These are phyloP conservation scores for Panicum virgatum DNA, from an alignment of 202 grass and related monocot species.

Conservation along the genomic window DNA sequence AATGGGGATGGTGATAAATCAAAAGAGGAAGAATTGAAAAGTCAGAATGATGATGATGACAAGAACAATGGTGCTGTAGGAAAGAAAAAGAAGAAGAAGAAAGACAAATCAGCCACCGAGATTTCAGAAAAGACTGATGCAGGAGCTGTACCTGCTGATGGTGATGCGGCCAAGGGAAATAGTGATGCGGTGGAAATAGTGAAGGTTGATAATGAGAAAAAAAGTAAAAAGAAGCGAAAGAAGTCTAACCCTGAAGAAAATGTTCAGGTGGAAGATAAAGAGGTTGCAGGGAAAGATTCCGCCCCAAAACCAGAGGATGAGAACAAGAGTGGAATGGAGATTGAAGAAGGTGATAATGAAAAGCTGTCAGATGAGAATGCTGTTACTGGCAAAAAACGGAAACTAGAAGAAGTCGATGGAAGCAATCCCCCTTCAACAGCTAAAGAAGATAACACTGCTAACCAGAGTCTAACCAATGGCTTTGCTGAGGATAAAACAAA, in stretches of 20 bases:
- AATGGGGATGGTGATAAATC: conserved; percentile 38
- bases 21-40: conserved; percentile 17
- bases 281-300: conserved; percentile 35
- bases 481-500: conserved; percentile 40
- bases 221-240: conserved; percentile 64
- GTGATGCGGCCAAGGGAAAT: conserved; percentile 17
- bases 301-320: conserved; percentile 32
- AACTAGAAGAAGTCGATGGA: conserved; percentile 49
- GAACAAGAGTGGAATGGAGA: conserved; percentile 40
- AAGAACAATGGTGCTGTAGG: conserved; percentile 19
- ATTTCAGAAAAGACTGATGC: conserved; percentile 29
- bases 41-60: conserved; percentile 6
- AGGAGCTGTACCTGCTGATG: conserved; percentile 25
- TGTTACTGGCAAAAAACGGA: conserved; percentile 60
- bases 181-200: conserved; percentile 27
- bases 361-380: conserved; percentile 37
- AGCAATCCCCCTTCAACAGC: not conserved
- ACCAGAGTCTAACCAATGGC: conserved; percentile 30
- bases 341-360: conserved; percentile 23
- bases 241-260: conserved; percentile 52
- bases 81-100: conserved; percentile 58
- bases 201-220: conserved; percentile 42
- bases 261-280: conserved; percentile 43
- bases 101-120: conserved; percentile 42
- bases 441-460: conserved; percentile 31